These are phyloP conservation scores for Grosmannia serpens DNA, from an alignment of 2,329 filamentous ascomycete species.

Conservation along the genomic window DNA sequence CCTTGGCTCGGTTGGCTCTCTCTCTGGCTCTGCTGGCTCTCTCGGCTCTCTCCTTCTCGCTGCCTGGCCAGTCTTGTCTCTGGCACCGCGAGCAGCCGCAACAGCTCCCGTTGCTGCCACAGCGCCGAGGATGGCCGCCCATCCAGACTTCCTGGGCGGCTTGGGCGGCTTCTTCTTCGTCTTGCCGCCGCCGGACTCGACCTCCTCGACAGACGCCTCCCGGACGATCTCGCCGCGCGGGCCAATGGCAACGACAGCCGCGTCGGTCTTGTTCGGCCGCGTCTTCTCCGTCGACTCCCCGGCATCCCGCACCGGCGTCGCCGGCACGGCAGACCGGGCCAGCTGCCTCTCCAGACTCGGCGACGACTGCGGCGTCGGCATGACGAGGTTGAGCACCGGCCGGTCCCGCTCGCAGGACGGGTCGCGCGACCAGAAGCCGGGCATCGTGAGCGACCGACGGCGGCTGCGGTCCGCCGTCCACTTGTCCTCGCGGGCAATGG, in stretches of 20 bases:
- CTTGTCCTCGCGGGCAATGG: no score
- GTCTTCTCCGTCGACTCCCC: not conserved
- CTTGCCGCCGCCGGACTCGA: slow-evolving; percentile 8
- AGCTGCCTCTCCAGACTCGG: slow-evolving; percentile 33
- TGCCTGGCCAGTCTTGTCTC: no score
- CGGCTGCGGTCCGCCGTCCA: not conserved
- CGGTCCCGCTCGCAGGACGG: slow-evolving; percentile 43
- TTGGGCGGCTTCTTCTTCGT: not conserved
- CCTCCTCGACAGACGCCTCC: slow-evolving; percentile 10
- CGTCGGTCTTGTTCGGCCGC: not conserved
- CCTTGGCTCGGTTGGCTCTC: not conserved
- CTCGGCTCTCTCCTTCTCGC: not conserved
- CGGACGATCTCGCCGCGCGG: slow-evolving; percentile 31
- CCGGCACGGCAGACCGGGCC: slow-evolving; percentile 6
- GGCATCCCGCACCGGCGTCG: not conserved
- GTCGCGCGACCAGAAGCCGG: slow-evolving; percentile 34
- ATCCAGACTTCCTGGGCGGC: slow-evolving; percentile 29
- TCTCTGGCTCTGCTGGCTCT: no score
- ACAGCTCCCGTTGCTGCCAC: slow-evolving; percentile 26
- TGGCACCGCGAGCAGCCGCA: not conserved
- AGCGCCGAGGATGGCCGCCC: slow-evolving; percentile 41
- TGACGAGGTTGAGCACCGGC: slow-evolving; percentile 48
- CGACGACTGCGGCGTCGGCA: slow-evolving; percentile 45
- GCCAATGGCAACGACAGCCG: slow-evolving; percentile 2
- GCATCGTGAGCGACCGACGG: slow-evolving; percentile 13